These are phyloP conservation scores for Pseudozyma sp. DNA, from an alignment of 1,284 basidiomycete genomes.

Conservation along the genomic window DNA sequence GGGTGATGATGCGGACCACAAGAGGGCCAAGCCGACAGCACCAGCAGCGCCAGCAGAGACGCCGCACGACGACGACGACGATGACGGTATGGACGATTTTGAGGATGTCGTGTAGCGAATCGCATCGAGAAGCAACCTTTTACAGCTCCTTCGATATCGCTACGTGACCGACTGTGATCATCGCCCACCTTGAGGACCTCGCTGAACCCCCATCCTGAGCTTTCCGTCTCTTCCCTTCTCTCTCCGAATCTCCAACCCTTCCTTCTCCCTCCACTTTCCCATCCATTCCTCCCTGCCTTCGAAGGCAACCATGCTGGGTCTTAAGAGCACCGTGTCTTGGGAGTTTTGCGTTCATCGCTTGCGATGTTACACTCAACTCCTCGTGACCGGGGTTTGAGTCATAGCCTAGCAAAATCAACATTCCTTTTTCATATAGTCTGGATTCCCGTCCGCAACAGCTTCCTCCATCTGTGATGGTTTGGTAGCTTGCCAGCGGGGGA, in stretches of 20 bases:
- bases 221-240: neutral
- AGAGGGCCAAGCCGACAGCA: constrained; percentile 27
- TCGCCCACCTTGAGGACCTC: constrained; percentile 8
- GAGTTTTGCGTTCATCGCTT: constrained; percentile 12
- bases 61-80: constrained; percentile 30
- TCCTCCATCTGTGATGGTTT: neutral
- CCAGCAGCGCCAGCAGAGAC: constrained; percentile 1
- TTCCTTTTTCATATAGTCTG: constrained; percentile 35
- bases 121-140: constrained; percentile 8
- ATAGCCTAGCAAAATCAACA: constrained; percentile 54
- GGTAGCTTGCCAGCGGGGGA: neutral
- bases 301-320: constrained; percentile 41
- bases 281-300: neutral
- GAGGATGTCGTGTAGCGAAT: constrained; percentile 58
- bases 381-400: constrained; percentile 60
- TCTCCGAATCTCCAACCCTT: neutral
- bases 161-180: constrained; percentile 18
- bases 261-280: neutral
- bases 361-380: constrained; percentile 9
- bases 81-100: constrained; percentile 61
- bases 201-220: neutral
- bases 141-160: constrained; percentile 3
- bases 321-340: constrained; percentile 60
- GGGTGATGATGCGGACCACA: constrained; percentile 23
- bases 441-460: constrained; percentile 24